A percentile compares a stretch with the other conserved stretches of the same genome.
phyloP scores from a whole-genome alignment of 176 grass and related monocot genomes.

The Triticum aestivum region IWGSC_CS_RefSeq_v2.1 NC_057796.1:447918521-447919020 shows the following conservation, averaged over 20 bases:
- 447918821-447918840: background rate
- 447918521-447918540: constrained; percentile 43
- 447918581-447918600: constrained; percentile 39
- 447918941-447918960: background rate
- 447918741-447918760: background rate
- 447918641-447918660: background rate
- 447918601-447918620: constrained; percentile 19
- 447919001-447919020: background rate
- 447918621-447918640: background rate
- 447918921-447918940: background rate
- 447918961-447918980: background rate
- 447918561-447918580: constrained; percentile 34
- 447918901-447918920: background rate
- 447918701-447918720: background rate
- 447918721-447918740: background rate
- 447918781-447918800: background rate
- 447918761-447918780: background rate
- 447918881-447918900: background rate
- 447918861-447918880: background rate
- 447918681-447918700: background rate
- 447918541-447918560: constrained; percentile 37
- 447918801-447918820: background rate
- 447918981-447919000: background rate
- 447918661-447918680: background rate
- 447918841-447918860: background rate